Percentiles rank a stretch among this genome's conserved stretches.
Conservation (phyloP, 78 protist species). For the Parvularia atlantis region DNA sequence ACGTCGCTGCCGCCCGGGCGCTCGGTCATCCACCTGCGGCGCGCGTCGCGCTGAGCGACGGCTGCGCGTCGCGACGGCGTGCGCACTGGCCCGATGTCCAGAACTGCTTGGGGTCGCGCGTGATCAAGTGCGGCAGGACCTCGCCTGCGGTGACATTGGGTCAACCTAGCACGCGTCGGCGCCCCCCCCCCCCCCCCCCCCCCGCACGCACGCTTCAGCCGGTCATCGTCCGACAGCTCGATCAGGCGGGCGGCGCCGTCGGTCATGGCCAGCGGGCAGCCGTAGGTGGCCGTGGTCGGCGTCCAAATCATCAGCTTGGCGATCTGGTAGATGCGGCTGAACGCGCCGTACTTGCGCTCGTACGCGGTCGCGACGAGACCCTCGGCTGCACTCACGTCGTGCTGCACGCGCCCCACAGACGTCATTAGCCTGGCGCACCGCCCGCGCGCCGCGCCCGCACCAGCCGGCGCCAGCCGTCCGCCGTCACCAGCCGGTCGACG, state of each 20-base stretch:
- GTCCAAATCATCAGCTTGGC: background rate
- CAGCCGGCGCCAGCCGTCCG: background rate
- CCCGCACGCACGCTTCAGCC: no score
- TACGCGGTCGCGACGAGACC: background rate
- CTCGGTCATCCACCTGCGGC: constrained; percentile 68
- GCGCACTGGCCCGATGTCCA: background rate
- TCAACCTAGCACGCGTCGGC: no score
- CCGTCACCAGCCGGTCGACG: background rate
- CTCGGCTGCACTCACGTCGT: background rate
- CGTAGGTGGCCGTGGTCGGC: background rate
- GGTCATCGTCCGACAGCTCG: no score
- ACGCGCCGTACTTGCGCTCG: background rate
- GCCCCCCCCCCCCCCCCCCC: no score
- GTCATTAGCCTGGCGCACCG: no score
- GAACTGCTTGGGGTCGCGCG: no score
- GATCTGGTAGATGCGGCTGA: background rate
- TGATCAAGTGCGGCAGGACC: no score
- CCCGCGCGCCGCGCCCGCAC: no score
- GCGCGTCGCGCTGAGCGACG: no score
- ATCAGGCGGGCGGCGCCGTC: background rate
- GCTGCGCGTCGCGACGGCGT: background rate
- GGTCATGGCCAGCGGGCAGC: constrained; percentile 4
- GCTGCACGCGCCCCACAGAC: no score
- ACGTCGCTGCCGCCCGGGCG: constrained; percentile 60
- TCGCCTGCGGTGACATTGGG: no score